Evolutionary conservation across 2,329 filamentous ascomycete genomes (phyloP).

Genomic region (Ascochyta rabiei): DNA sequence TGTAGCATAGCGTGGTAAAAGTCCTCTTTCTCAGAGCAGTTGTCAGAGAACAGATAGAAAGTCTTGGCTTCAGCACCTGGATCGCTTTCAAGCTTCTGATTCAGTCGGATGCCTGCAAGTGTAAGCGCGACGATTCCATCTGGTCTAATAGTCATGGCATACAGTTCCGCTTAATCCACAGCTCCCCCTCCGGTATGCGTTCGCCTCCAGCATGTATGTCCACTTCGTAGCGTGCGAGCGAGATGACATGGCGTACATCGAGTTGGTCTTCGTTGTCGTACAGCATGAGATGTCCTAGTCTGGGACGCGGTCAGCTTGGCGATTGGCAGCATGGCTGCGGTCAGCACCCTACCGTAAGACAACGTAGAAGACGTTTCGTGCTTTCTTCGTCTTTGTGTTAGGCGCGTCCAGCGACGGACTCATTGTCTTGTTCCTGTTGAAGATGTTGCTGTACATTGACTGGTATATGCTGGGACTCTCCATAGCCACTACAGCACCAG

Average conservation of each 20-base stretch:
- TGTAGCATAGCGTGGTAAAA: slow-evolving; percentile 93
- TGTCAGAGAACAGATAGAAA: slow-evolving; percentile 94
- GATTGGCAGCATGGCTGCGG: no score
- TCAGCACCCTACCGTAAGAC: slow-evolving; percentile 71
- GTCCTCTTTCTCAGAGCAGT: slow-evolving; percentile 95
- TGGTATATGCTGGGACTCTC: slow-evolving; percentile 96
- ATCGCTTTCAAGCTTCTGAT: slow-evolving; percentile 65
- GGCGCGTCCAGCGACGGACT: slow-evolving; percentile 60
- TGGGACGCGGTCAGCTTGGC: slow-evolving; percentile 21
- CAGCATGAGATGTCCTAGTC: slow-evolving; percentile 88
- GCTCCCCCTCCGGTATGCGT: slow-evolving; percentile 82
- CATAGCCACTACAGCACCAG: slow-evolving; percentile 76
- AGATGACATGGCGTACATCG: slow-evolving; percentile 95
- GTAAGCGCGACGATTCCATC: slow-evolving; percentile 10
- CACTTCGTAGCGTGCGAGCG: slow-evolving; percentile 83
- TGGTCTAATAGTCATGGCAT: not conserved
- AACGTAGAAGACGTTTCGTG: slow-evolving; percentile 91
- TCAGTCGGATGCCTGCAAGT: slow-evolving; percentile 65
- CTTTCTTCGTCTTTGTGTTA: slow-evolving; percentile 62
- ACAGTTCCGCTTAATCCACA: slow-evolving; percentile 95
- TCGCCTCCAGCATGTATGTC: slow-evolving; percentile 83
- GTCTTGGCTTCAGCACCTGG: slow-evolving; percentile 71
- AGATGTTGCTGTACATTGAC: slow-evolving; percentile 96
- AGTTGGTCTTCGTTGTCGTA: slow-evolving; percentile 96
- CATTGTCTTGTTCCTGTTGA: slow-evolving; percentile 73